Conservation (phyloP, 1,139 yeast species). For the Yamadazyma triangularis region DNA sequence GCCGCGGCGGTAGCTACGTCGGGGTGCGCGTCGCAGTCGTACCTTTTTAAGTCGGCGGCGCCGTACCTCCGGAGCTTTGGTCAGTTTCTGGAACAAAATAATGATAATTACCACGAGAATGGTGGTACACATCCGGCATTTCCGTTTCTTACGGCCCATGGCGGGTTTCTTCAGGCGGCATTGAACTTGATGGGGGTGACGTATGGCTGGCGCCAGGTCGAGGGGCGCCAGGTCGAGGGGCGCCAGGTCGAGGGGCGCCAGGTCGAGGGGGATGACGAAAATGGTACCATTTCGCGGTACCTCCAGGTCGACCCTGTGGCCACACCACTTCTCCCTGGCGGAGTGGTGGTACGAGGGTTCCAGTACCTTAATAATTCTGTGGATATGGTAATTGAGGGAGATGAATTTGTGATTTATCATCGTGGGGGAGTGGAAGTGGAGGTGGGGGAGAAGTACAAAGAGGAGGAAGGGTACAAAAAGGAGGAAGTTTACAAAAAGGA, state of each 20-base stretch:
- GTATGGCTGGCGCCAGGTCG: no score
- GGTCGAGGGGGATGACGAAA: no score
- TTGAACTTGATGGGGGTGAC: no score
- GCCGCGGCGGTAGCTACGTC: conserved; percentile 51
- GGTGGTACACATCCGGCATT: conserved; percentile 85
- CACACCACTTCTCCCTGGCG: conserved; percentile 57
- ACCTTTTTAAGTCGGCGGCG: conserved; percentile 57
- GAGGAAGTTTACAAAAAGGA: no score
- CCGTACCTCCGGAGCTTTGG: conserved; percentile 75
- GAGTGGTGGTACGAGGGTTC: conserved; percentile 53
- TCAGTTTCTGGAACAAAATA: conserved; percentile 76
- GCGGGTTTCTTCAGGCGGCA: conserved; percentile 77
- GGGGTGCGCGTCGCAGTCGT: conserved; percentile 76
- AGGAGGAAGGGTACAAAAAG: no score
- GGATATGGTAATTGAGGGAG: conserved; percentile 44
- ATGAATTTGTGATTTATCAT: conserved; percentile 47
- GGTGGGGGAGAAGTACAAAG: no score
- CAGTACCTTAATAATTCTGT: conserved; percentile 58
- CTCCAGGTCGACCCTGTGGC: conserved; percentile 59
- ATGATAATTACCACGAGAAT: conserved; percentile 57
- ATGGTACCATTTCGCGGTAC: conserved; percentile 39
- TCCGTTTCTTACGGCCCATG: conserved; percentile 83
- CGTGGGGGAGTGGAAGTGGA: conserved; percentile 21
- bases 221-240: no score
- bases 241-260: no score